phyloP scores from a whole-genome alignment of 805 yeast species.

The Hanseniaspora nectarophila region DNA sequence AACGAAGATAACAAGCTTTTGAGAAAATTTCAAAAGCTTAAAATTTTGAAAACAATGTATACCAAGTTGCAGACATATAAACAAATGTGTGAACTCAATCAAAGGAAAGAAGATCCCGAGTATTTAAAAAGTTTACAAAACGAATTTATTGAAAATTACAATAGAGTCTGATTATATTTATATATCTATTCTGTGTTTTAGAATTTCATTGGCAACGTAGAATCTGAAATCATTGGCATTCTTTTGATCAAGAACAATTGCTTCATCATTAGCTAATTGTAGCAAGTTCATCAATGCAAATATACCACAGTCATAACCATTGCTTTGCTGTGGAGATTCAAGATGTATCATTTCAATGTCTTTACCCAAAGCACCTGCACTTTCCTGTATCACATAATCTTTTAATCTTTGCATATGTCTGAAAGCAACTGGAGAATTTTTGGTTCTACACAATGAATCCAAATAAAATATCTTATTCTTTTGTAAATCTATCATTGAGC shows the following conservation, averaged over 20 bases:
- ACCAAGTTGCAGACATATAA: background rate
- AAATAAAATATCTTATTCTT: conserved; percentile 50
- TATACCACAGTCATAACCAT: conserved; percentile 93
- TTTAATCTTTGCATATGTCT: conserved; percentile 37
- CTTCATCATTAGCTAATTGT: conserved; percentile 39
- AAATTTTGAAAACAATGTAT: conserved; percentile 1
- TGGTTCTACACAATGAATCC: conserved; percentile 53
- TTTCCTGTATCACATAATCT: conserved; percentile 58
- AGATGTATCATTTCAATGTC: conserved; percentile 27
- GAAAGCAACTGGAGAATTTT: conserved; percentile 30
- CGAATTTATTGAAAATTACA: background rate
- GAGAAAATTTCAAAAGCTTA: conserved; percentile 13
- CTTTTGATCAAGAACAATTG: background rate
- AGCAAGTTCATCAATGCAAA: conserved; percentile 72
- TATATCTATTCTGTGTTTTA: conserved; percentile 5
- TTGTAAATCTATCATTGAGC: conserved; percentile 61
- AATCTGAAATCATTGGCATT: conserved; percentile 41
- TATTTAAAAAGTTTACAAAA: background rate
- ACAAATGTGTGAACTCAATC: background rate
- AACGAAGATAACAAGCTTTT: conserved; percentile 2
- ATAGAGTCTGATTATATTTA: background rate
- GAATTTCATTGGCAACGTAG: conserved; percentile 24
- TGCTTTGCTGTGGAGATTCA: conserved; percentile 71
- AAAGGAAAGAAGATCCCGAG: background rate
- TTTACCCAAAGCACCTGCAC: conserved; percentile 33